Percentiles rank a stretch among this genome's conserved stretches.
Conservation (phyloP, 1,139 yeast species). For the Geotrichum reessii region DNA sequence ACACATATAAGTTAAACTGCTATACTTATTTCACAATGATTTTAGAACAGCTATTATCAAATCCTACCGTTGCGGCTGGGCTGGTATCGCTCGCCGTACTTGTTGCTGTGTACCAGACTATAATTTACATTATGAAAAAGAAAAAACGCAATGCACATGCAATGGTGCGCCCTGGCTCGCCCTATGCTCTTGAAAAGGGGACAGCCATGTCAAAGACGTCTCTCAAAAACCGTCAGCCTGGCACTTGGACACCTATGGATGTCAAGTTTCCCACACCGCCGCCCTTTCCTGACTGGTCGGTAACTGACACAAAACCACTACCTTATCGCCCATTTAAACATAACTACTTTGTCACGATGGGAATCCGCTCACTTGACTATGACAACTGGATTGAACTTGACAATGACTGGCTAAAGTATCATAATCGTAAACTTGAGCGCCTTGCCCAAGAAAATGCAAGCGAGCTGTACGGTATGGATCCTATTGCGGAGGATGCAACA, state of each 20-base stretch:
- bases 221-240: conserved; percentile 35
- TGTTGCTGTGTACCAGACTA: conserved; percentile 1
- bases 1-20: no score
- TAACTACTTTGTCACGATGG: conserved; percentile 41
- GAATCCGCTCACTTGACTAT: conserved; percentile 41
- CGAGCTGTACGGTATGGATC: conserved; percentile 48
- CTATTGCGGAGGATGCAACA: conserved; percentile 51
- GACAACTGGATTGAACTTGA: conserved; percentile 61
- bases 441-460: conserved; percentile 41
- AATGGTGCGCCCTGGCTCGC: not conserved
- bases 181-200: conserved; percentile 4
- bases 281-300: conserved; percentile 47
- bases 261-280: conserved; percentile 48
- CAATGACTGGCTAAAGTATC: conserved; percentile 55
- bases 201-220: not conserved
- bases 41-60: conserved; percentile 3
- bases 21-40: no score
- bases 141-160: not conserved
- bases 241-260: conserved; percentile 50
- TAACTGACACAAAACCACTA: conserved; percentile 47
- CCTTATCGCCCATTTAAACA: conserved; percentile 61
- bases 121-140: conserved; percentile 1
- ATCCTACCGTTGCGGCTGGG: conserved; percentile 1
- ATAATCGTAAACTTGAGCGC: conserved; percentile 48
- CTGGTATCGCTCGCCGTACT: not conserved